Evolutionary conservation across 305 asterid genomes (phyloP).

Genomic region (Solanum hybrid): DNA sequence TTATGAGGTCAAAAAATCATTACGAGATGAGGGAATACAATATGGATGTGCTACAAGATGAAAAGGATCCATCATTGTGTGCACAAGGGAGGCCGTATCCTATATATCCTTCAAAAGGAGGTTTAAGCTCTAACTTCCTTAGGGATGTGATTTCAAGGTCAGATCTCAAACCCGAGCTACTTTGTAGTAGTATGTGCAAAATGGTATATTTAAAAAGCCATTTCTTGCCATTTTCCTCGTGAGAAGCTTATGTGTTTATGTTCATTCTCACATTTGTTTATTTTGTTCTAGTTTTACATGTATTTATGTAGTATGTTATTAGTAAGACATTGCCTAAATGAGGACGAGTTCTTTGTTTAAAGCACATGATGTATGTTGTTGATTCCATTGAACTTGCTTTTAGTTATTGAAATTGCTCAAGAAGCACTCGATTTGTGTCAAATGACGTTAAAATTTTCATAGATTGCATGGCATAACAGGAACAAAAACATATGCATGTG

Average conservation of each 20-base stretch:
- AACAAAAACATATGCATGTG: background rate
- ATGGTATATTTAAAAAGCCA: background rate
- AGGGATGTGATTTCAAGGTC: slow-evolving; percentile 80
- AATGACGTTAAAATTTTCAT: background rate
- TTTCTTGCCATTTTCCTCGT: background rate
- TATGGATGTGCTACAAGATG: slow-evolving; percentile 58
- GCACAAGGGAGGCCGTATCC: slow-evolving; percentile 88
- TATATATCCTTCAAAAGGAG: slow-evolving; percentile 89
- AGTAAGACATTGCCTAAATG: background rate
- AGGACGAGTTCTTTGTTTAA: background rate
- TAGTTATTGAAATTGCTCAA: background rate
- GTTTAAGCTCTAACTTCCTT: slow-evolving; percentile 60
- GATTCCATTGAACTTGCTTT: background rate
- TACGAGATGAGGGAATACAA: slow-evolving; percentile 87
- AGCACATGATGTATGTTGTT: background rate
- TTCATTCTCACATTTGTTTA: background rate
- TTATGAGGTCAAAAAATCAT: slow-evolving; percentile 55
- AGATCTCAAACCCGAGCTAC: background rate
- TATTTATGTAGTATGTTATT: background rate
- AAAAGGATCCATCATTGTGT: slow-evolving; percentile 45
- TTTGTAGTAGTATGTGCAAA: background rate
- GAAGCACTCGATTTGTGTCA: background rate
- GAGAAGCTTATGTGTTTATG: background rate
- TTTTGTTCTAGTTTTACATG: background rate
- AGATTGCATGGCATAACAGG: background rate